Evolutionary conservation across 352 stramenopile genomes (phyloP), one percentile per base, ranked within the genome.

Genomic region (Halophytophthora polymorphica): DNA sequence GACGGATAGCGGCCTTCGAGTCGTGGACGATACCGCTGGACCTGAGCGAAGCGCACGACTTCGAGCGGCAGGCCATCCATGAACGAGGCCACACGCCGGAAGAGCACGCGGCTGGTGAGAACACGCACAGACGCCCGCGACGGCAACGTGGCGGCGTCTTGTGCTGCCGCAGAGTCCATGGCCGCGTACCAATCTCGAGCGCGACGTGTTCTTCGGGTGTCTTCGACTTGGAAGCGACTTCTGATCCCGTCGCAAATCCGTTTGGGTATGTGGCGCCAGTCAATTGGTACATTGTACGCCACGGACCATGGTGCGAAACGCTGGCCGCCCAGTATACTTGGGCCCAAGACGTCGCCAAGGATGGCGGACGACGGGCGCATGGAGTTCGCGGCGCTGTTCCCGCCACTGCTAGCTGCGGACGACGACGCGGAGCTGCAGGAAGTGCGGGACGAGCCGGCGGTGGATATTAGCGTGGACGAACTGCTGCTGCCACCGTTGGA

Each of bases 391-490:
- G 69, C 66, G 55, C 71, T 88, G n/a, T 88, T 88, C 56, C 77
- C 77, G 29, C 67, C 71, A 29, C 60, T 83, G 13, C 39, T 73
- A n/a, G 50, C 53, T 54, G 19, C n/a, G 15, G 42, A 64, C 21
- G 48, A 52, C 4, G 45, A 21, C 11, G 29, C 12, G 7, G 12
- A 34, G 29, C 29, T 34, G 29, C 29, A n/a, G n/a, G n/a, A n/a
- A n/a, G 38, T 50, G 13, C 35, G 48, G 15, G 52, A 63, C 5
- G 50, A 50, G 0, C 34, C 12, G 38, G 59, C 61, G 14, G 61
- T 88, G 11, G 77, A 91, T 46, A 82, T 91, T 28, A 61, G 41
- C 18, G 64, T 77, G 6, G 56, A 78, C 36, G 75, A 87, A 29
- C 57, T 91, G 5, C 2, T 46, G 19, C 55, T 91, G 25, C 57